Evolutionary conservation across 495 filamentous ascomycete species (phyloP), one percentile per base, ranked within the genome.

Genomic region (Aspergillus coremiiformis): DNA sequence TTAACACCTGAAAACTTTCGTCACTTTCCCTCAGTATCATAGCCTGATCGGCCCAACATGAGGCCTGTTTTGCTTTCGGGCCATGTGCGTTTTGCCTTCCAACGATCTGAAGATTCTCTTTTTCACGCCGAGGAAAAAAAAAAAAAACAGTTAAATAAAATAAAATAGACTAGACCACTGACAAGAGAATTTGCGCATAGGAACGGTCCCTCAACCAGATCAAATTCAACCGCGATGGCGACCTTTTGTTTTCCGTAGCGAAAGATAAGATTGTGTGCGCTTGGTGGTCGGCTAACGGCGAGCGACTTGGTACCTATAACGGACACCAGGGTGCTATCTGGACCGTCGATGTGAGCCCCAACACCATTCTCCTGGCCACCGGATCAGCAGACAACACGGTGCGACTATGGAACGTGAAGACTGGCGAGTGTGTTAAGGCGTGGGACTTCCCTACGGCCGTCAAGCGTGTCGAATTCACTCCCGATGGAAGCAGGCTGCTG

Each of bases 151-250:
- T n/a, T n/a, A n/a, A n/a, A n/a, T n/a, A n/a, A n/a, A n/a, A n/a
- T n/a, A 29, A 35, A 11, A 27, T 43, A n/a, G 20, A 51, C 48
- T 43, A 53, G 51, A 56, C 57, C 48, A 55, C 61, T 57, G 53
- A 66, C 21, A 65, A n/a, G 55, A 58, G 37, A 41, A 43, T 39
- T 22, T 55, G 45, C 50, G 27, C 59, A 45, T 58, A 84, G 81
- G 94, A 97, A 80, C 90, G 93, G 75, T 91, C 93, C 72, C 80
- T 99, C 68, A 97, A 90, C 64, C 93, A 99, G 70, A 94, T 98
- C 71, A 95, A 90, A 71, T 96, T 89, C 79, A 95, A 91, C 75
- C 81, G 81, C 73, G 93, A 98, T 72, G 93, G 93, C 73, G 93
- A 99, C 70, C 82, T 99, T 51, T 80, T 99, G 59, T 97, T 99